Evolutionary conservation across 139 green algal genomes (phyloP), one percentile per base, ranked within the genome.

Genomic region (Ettlia oleoabundans): DNA sequence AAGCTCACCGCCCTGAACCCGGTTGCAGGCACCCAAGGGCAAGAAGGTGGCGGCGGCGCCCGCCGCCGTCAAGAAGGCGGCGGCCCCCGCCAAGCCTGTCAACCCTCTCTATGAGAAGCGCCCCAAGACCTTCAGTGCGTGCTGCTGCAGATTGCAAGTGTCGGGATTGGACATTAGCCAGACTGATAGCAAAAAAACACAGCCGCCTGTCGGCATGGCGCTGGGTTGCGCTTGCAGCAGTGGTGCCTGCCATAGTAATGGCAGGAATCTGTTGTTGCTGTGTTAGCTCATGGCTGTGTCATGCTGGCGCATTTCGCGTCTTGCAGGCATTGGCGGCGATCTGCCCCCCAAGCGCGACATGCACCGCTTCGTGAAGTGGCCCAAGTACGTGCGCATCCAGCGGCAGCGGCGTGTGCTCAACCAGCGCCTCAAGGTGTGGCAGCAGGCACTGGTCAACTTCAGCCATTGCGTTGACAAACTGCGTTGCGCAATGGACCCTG

Each of bases 361-460:
- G 83, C 94, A 96, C 92, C 92, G 97, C 70, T 99, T 98, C 83
- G 97, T 99, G 10, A 98, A 98, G 91, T 99, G 97, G 97, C 97
- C 97, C 82, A 98, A 98, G 89, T 99, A 99, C 85, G 96, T 99
- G 78, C 96, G 96, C 82, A 92, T 99, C 76, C 97, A 99, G 93
- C 85, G 97, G n/a, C 95, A 98, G 88, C 92, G 94, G 84, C 91
- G 96, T 77, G 93, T 99, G 79, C 91, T 99, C 35, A 92, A 93
- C 75, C 95, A 98, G 93, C 94, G 96, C 64, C 91, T 98, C 10
- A 98, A 97, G 91, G 89, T 95, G 52, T 55, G 84, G n/a, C n/a
- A n/a, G n/a, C n/a, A n/a, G n/a, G n/a, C n/a, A n/a, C n/a, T n/a
- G n/a, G n/a, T n/a, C n/a, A n/a, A n/a, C n/a, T n/a, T n/a, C n/a